A percentile compares a stretch with the other conserved stretches of the same genome.
Conservation (phyloP, 2,329 filamentous ascomycete genomes). For the Neurospora sp. region DNA sequence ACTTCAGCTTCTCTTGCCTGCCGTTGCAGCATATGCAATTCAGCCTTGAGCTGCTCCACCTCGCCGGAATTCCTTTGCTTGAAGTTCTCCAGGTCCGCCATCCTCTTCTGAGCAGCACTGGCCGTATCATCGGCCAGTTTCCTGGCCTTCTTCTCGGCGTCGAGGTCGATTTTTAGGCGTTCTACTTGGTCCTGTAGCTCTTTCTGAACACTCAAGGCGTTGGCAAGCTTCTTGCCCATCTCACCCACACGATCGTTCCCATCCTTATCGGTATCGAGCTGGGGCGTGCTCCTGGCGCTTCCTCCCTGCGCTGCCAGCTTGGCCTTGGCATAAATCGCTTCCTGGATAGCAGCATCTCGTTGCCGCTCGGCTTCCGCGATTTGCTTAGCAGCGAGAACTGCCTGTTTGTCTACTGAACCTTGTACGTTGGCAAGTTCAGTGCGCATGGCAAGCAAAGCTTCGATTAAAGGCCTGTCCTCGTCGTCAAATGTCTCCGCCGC, state of each 20-base stretch:
- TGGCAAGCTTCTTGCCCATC: conserved; percentile 73
- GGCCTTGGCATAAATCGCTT: conserved; percentile 90
- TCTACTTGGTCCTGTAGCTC: conserved; percentile 75
- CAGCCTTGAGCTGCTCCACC: conserved; percentile 73
- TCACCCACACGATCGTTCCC: conserved; percentile 59
- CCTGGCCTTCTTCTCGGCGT: conserved; percentile 71
- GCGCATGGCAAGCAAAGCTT: conserved; percentile 86
- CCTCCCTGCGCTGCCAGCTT: conserved; percentile 74
- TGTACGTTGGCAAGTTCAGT: conserved; percentile 85
- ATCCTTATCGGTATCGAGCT: conserved; percentile 52
- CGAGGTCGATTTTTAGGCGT: conserved; percentile 57
- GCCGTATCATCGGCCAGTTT: conserved; percentile 83
- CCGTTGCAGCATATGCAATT: conserved; percentile 72
- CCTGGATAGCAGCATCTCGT: conserved; percentile 84
- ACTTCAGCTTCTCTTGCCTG: conserved; percentile 73
- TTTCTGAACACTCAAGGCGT: conserved; percentile 66
- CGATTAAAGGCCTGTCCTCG: conserved; percentile 83
- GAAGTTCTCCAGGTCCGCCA: conserved; percentile 74
- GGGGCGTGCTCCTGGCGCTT: conserved; percentile 52
- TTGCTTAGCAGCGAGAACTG: conserved; percentile 72
- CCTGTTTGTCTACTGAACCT: conserved; percentile 79
- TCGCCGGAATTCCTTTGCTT: conserved; percentile 78
- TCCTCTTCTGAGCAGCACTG: conserved; percentile 70
- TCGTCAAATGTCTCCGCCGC: conserved; percentile 75
- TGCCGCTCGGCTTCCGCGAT: conserved; percentile 94